Evolutionary conservation across 768 basidiomycete species (phyloP), one percentile per base, ranked within the genome.

Genomic region (Suillus subluteus): DNA sequence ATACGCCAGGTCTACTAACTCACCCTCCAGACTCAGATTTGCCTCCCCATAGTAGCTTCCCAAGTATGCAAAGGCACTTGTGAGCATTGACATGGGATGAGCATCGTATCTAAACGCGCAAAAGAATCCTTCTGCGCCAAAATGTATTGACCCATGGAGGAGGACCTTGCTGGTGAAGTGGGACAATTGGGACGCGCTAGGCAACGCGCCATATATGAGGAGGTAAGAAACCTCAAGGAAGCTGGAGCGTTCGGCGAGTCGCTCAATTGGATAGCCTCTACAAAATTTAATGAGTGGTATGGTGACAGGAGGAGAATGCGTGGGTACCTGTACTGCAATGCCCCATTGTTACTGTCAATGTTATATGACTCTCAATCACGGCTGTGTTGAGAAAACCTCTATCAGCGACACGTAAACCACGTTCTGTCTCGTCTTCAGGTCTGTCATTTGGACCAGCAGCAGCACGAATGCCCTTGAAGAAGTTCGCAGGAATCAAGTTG

Each of bases 261-360:
- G 91, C 73, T 97, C 95, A 70, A 97, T 96, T 18, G 95, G 95
- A 74, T 95, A 96, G 30, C 95, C 95, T 79, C 94, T 91, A 72
- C 48, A 61, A 64, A 18, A 70, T 48, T 50, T 50, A 48, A 67
- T 8, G 55, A 65, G 43, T 5, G 30, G n/a, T n/a, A 59, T 50
- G 15, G 13, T 8, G n/a, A 16, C 40, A 21, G 65, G 64, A 37
- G 30, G 1, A 11, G 63, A 58, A 48, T 41, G 38, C 69, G 44
- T 67, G 35, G 69, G 44, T 66, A 90, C 91, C 91, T 87, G 78
- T 94, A 94, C 56, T 91, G 88, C 67, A 94, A 76, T 61, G 93
- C 86, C 82, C 93, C 94, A 46, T 86, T 90, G 23, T 95, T 92
- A 58, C 95, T 95, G 73, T 97, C 95, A 69, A 96, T 0, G 95